A percentile compares a stretch with the other conserved stretches of the same genome.
Evolutionary conservation across 108 stramenopile genomes (phyloP).

Genomic region (Schizochytrium sp.): DNA sequence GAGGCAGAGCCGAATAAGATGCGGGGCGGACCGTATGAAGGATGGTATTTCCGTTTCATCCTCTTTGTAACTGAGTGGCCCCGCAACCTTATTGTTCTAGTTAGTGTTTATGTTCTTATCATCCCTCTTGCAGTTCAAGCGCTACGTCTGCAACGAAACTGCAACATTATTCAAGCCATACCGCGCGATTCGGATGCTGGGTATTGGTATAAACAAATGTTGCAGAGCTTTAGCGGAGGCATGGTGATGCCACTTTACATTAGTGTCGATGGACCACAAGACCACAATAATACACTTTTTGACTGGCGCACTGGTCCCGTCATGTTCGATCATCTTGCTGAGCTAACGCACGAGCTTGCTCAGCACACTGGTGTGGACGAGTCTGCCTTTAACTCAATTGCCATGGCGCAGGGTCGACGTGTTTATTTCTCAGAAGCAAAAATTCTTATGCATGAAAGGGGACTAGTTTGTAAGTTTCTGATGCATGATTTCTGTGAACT

Average conservation of each 20-base stretch:
- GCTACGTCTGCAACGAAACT: constrained; percentile 42
- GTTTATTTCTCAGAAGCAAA: not conserved
- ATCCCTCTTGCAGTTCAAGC: constrained; percentile 50
- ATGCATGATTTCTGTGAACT: constrained; percentile 32
- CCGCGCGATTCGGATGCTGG: constrained; percentile 36
- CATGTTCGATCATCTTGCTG: not conserved
- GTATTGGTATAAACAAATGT: not conserved
- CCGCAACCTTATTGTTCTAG: constrained; percentile 4
- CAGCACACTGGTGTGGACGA: not conserved
- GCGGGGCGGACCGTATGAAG: constrained; percentile 52
- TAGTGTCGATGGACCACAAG: constrained; percentile 25
- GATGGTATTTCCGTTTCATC: constrained; percentile 28
- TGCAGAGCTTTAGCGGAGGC: not conserved
- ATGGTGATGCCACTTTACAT: constrained; percentile 23
- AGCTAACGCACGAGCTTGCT: not conserved
- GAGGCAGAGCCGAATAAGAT: not conserved
- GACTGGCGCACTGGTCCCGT: not conserved
- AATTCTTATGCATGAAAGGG: not conserved
- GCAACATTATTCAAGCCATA: constrained; percentile 35
- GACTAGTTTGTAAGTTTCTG: not conserved
- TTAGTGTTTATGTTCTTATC: not conserved
- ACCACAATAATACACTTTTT: constrained; percentile 11
- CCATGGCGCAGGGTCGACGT: constrained; percentile 5
- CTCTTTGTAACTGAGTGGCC: constrained; percentile 38
- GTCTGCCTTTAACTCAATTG: constrained; percentile 1